Evolutionary conservation across 257 asterid species (phyloP), one percentile per base, ranked within the genome.

Genomic region (Buddleja alternifolia): DNA sequence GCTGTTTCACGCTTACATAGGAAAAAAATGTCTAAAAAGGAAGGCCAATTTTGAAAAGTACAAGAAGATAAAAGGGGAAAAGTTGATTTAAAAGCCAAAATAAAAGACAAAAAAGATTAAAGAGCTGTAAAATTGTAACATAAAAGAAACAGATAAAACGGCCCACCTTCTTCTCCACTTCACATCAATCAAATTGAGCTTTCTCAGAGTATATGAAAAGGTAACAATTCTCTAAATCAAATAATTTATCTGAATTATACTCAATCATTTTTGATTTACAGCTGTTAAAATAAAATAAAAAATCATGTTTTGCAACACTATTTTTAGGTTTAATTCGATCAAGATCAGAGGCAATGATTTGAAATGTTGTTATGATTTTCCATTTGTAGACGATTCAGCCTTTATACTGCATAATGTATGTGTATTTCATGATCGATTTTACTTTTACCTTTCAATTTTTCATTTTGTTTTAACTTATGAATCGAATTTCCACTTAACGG

Each of bases 81-180:
- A n/a, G n/a, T n/a, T n/a, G 20, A 66, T 34, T 57, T 32, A 29
- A 51, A 20, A 7, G 10, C 10, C n/a, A 42, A 15, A 39, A 48
- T 16, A 29, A 58, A 16, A 56, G 34, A 10, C 12, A 6, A 58
- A 15, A 14, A 12, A 39, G 7, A 15, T 8, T 44, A 29, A 47
- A 54, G 23, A 3, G 32, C 16, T n/a, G 46, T 34, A 20, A 21
- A 65, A 60, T 17, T 51, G 6, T 54, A 44, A 56, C 37, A 63
- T 65, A 25, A 60, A 54, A 46, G 42, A 60, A 77, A 21, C 63
- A 72, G 69, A 72, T 69, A 61, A 60, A 77, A 67, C 59, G 69
- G 72, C 69, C 74, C 53, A 40, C 62, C 62, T 51, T 70, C 55
- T 65, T 61, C 63, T 60, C 77, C 68, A 29, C 42, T 24, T 71